These are phyloP conservation scores for Lupinus albus DNA, from an alignment of 306 rosid genomes.

Conservation along the genomic window DNA sequence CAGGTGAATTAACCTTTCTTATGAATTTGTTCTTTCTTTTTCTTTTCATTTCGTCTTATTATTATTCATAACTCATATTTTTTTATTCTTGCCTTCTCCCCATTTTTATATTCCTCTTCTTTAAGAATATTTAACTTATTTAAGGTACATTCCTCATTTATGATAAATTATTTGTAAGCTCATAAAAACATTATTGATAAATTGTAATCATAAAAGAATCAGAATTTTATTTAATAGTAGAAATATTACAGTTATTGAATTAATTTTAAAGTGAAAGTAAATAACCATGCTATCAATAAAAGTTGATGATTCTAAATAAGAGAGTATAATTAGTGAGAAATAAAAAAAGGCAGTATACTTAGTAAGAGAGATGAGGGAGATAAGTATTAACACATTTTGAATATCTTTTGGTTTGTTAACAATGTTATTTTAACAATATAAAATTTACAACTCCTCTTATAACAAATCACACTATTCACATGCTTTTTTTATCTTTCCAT, in stretches of 20 bases:
- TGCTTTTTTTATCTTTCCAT: no score
- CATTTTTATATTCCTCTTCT: background rate
- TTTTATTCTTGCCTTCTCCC: background rate
- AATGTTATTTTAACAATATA: no score
- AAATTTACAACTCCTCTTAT: no score
- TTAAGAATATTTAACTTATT: background rate
- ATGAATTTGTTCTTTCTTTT: slow-evolving; percentile 10
- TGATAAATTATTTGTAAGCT: no score
- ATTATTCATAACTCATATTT: background rate
- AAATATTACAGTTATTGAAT: background rate
- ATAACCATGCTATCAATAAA: background rate
- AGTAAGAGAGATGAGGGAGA: no score
- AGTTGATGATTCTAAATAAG: no score
- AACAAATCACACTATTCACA: no score
- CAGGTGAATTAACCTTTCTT: background rate
- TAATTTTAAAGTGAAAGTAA: background rate
- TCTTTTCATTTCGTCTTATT: background rate
- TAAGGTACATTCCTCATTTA: background rate
- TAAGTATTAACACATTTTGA: no score
- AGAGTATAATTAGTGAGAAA: no score
- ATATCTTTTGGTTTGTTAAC: no score
- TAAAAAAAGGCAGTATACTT: no score
- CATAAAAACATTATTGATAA: no score
- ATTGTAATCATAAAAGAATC: background rate
- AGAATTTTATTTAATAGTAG: background rate